These are phyloP conservation scores for Lagenaria siceraria DNA, from an alignment of 306 rosid species.

Conservation along the genomic window DNA sequence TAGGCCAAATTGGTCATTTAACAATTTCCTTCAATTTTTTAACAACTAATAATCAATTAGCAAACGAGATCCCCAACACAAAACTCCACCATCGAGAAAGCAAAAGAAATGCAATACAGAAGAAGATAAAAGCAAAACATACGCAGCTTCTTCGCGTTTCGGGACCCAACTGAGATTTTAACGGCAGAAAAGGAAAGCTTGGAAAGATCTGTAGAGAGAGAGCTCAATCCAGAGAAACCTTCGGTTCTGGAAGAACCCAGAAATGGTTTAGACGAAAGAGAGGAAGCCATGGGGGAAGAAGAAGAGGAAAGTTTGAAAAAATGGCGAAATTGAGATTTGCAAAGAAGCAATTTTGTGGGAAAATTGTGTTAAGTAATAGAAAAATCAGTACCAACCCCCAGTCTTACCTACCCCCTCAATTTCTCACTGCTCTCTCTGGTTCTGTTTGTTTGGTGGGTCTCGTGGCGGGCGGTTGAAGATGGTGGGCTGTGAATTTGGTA, in stretches of 20 bases:
- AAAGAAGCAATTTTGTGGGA: neutral
- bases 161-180: constrained; percentile 31
- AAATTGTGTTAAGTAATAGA: neutral
- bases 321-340: neutral
- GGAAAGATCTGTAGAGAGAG: constrained; percentile 34
- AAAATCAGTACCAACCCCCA: neutral
- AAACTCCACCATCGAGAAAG: neutral
- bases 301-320: neutral
- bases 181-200: constrained; percentile 36
- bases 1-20: neutral
- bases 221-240: constrained; percentile 27
- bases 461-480: neutral
- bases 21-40: neutral
- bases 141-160: constrained; percentile 55
- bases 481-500: constrained; percentile 3
- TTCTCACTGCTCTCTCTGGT: neutral
- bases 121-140: constrained; percentile 21
- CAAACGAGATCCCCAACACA: neutral
- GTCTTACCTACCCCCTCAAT: neutral
- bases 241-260: constrained; percentile 34
- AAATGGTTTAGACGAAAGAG: constrained; percentile 57
- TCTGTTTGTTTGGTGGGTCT: constrained; percentile 16
- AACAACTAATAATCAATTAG: neutral
- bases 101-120: neutral
- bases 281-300: constrained; percentile 41